Conservation (phyloP, 768 basidiomycete species). For the Crepidotus variabilis region DNA sequence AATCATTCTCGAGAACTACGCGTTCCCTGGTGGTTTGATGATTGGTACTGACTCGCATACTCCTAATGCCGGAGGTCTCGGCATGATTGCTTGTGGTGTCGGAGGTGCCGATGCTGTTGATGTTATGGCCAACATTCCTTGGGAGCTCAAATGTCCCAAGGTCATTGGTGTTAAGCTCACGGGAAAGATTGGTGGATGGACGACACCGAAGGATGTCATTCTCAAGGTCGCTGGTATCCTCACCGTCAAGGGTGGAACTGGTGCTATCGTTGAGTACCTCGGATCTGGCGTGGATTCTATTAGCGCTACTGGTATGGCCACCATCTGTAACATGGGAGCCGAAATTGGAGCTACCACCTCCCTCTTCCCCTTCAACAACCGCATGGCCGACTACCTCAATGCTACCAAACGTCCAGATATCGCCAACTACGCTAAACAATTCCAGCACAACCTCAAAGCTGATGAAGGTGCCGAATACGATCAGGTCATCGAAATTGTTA, state of each 20-base stretch:
- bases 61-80: slow-evolving; percentile 98
- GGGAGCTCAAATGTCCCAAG: slow-evolving; percentile 99
- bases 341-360: slow-evolving; percentile 99
- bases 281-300: slow-evolving; percentile 94
- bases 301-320: slow-evolving; percentile 98
- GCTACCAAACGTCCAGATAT: slow-evolving; percentile 93
- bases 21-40: slow-evolving; percentile 99
- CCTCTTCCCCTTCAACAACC: slow-evolving; percentile 96
- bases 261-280: slow-evolving; percentile 96
- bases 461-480: slow-evolving; percentile 93
- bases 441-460: slow-evolving; percentile 79
- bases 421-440: slow-evolving; percentile 82
- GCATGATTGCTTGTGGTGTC: slow-evolving; percentile 99
- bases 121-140: slow-evolving; percentile 96
- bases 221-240: slow-evolving; percentile 98
- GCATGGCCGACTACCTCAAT: slow-evolving; percentile 90
- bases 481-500: slow-evolving; percentile 85
- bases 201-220: slow-evolving; percentile 98
- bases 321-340: slow-evolving; percentile 99
- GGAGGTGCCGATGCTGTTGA: slow-evolving; percentile 99
- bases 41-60: slow-evolving; percentile 94
- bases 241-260: slow-evolving; percentile 99
- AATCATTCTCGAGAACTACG: slow-evolving; percentile 99
- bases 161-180: slow-evolving; percentile 96
- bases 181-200: slow-evolving; percentile 96